Percentiles rank a stretch among this genome's conserved stretches.
phyloP scores from a whole-genome alignment of 164 flowering plant species.

The Vitis cinerea region DNA sequence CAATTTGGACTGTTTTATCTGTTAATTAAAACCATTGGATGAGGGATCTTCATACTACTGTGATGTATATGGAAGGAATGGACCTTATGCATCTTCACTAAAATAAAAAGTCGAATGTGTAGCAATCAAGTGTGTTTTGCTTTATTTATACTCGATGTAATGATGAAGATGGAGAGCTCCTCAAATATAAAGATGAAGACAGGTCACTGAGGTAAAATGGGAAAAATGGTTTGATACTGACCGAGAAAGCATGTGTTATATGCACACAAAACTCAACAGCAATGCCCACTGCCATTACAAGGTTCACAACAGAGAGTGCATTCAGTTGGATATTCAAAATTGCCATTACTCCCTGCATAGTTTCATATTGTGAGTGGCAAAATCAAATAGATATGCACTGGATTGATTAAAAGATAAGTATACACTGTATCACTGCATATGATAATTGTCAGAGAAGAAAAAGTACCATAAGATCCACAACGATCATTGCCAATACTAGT shows the following conservation, averaged over 20 bases:
- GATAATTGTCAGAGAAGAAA: background rate
- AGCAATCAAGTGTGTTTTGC: too few species aligned
- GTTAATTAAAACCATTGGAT: too few species aligned
- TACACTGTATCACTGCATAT: background rate
- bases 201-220: background rate
- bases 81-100: too few species aligned
- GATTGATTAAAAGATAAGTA: background rate
- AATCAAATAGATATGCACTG: background rate
- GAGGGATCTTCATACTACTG: too few species aligned
- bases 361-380: slow-evolving; percentile 13
- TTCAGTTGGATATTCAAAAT: slow-evolving; percentile 84
- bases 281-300: slow-evolving; percentile 94
- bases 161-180: background rate
- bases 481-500: slow-evolving; percentile 81
- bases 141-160: too few species aligned
- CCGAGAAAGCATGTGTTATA: slow-evolving; percentile 90
- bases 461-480: slow-evolving; percentile 85
- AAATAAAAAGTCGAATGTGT: too few species aligned
- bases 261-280: slow-evolving; percentile 98
- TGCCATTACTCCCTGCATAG: slow-evolving; percentile 94
- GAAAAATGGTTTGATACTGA: slow-evolving; percentile 34
- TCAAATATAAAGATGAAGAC: background rate
- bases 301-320: slow-evolving; percentile 96
- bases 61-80: too few species aligned
- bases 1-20: too few species aligned